A percentile compares a stretch with the other conserved stretches of the same genome.
Evolutionary conservation across 2,329 filamentous ascomycete genomes (phyloP).

Genomic region (Trichoderma koningii): DNA sequence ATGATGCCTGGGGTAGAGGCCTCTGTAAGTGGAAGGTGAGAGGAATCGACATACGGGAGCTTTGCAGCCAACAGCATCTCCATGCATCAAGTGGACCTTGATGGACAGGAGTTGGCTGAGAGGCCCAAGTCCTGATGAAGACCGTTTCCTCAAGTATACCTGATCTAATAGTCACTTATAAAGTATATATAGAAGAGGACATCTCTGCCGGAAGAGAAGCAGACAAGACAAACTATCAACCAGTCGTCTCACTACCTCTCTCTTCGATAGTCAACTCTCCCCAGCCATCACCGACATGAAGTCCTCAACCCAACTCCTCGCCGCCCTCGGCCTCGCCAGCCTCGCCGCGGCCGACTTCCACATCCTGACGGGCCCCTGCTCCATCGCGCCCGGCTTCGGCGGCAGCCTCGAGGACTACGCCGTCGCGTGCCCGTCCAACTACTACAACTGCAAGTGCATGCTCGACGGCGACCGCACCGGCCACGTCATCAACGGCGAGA

Average conservation of each 20-base stretch:
- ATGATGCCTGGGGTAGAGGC: not conserved
- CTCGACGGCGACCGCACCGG: not conserved
- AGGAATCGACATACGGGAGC: not conserved
- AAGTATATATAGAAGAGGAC: not conserved
- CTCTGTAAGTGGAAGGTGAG: not conserved
- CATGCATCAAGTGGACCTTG: not conserved
- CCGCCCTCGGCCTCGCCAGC: not conserved
- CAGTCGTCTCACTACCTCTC: not conserved
- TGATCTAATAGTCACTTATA: not conserved
- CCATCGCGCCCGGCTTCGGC: slow-evolving; percentile 9
- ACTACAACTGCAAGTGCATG: slow-evolving; percentile 12
- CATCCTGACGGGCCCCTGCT: slow-evolving; percentile 5
- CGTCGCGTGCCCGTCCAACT: slow-evolving; percentile 11
- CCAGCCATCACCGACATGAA: not conserved
- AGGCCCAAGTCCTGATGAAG: not conserved
- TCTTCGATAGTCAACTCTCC: not conserved
- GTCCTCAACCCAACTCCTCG: not conserved
- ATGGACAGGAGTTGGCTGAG: not conserved
- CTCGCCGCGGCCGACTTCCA: slow-evolving; percentile 11
- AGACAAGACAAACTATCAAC: not conserved
- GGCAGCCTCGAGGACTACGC: not conserved
- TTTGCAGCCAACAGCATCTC: not conserved
- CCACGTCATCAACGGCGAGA: not conserved
- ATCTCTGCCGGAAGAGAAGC: too few relatives aligned
- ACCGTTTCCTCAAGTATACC: not conserved